A percentile compares a stretch with the other conserved stretches of the same genome.
These are phyloP conservation scores for Aspergillus sp. DNA, from an alignment of 2,329 filamentous ascomycete genomes.

Conservation along the genomic window DNA sequence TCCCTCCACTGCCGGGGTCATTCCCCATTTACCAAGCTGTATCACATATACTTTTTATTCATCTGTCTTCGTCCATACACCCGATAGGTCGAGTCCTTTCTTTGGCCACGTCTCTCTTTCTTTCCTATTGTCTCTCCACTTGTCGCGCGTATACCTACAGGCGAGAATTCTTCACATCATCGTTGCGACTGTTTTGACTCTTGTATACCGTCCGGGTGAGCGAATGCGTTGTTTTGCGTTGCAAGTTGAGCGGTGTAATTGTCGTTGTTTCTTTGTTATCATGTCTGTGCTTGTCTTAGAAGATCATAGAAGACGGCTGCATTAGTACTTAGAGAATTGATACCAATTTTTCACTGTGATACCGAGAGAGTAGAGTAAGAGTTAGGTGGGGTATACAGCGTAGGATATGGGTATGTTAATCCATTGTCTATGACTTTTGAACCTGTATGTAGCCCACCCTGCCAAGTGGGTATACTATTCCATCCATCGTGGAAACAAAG, in stretches of 20 bases:
- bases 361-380: background rate
- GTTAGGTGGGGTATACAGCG: background rate
- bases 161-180: background rate
- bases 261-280: slow-evolving; percentile 5
- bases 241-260: slow-evolving; percentile 15
- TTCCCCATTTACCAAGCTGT: background rate
- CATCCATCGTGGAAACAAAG: too few species aligned
- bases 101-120: slow-evolving; percentile 2
- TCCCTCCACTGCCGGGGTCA: too few species aligned
- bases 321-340: slow-evolving; percentile 20
- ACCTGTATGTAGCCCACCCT: background rate
- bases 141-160: background rate
- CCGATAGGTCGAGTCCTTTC: background rate
- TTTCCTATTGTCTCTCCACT: background rate
- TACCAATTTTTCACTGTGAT: slow-evolving; percentile 13
- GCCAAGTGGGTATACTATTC: too few species aligned
- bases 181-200: background rate
- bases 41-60: slow-evolving; percentile 2
- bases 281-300: slow-evolving; percentile 9
- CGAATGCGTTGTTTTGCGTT: slow-evolving; percentile 7
- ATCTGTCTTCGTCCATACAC: slow-evolving; percentile 1
- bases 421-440: background rate
- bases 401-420: background rate
- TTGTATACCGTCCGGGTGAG: slow-evolving; percentile 10
- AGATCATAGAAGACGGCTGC: slow-evolving; percentile 21